Conservation (phyloP, 1,139 yeast species). For the Diutina sp. region DNA sequence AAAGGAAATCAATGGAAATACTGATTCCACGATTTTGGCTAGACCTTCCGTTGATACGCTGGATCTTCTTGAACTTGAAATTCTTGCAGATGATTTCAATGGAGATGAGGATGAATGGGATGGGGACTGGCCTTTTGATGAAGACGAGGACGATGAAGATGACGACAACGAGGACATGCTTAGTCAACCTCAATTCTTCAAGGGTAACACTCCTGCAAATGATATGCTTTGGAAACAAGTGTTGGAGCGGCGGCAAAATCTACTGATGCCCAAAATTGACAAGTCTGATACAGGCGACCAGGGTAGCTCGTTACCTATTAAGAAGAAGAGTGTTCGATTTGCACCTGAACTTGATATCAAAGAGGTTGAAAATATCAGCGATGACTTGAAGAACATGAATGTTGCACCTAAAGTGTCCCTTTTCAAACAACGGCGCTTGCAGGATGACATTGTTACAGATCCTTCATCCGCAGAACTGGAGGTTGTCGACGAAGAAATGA, state of each 20-base stretch:
- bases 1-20: slow-evolving; percentile 3
- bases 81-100: slow-evolving; percentile 41
- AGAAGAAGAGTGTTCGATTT: slow-evolving; percentile 38
- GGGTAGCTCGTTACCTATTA: not conserved
- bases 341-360: slow-evolving; percentile 39
- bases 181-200: slow-evolving; percentile 3
- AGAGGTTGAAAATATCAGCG: slow-evolving; percentile 46
- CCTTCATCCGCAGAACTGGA: not conserved
- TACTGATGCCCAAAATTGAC: slow-evolving; percentile 3
- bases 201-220: slow-evolving; percentile 4
- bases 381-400: slow-evolving; percentile 24
- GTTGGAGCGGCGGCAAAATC: slow-evolving; percentile 18
- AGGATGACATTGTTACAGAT: not conserved
- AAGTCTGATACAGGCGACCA: not conserved
- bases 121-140: slow-evolving; percentile 20
- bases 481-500: not conserved
- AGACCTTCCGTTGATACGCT: slow-evolving; percentile 5
- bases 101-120: slow-evolving; percentile 22
- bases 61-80: slow-evolving; percentile 25
- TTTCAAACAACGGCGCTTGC: not conserved
- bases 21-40: not conserved
- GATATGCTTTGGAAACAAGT: slow-evolving; percentile 7
- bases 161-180: slow-evolving; percentile 13
- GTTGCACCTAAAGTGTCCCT: slow-evolving; percentile 3
- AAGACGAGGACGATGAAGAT: slow-evolving; percentile 14